These are phyloP conservation scores for Flaveria robusta DNA, from an alignment of 129 eudicot species.

Conservation along the genomic window DNA sequence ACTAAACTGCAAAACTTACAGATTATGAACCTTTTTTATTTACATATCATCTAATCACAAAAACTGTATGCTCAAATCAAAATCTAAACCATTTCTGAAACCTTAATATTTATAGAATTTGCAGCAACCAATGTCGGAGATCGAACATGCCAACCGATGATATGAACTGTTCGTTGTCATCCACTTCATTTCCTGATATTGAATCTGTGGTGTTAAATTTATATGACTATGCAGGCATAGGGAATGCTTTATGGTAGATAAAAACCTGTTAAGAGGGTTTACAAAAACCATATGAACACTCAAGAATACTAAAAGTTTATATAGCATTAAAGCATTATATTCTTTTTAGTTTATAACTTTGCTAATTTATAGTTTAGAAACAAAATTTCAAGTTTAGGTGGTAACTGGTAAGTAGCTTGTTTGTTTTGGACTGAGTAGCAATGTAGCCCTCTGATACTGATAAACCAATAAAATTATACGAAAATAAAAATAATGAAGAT, in stretches of 20 bases:
- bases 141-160: conserved; percentile 93
- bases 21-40: background rate
- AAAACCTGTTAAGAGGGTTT: conserved; percentile 46
- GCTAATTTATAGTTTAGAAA: background rate
- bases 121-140: conserved; percentile 90
- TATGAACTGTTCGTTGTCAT: conserved; percentile 67
- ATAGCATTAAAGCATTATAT: background rate
- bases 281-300: background rate
- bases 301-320: background rate
- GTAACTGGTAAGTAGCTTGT: conserved; percentile 56
- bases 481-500: background rate
- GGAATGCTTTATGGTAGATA: conserved; percentile 81
- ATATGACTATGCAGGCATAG: conserved; percentile 77
- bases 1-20: background rate
- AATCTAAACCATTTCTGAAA: conserved; percentile 79
- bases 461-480: conserved; percentile 90
- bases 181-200: conserved; percentile 72
- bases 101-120: conserved; percentile 73
- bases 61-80: conserved; percentile 23
- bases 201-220: conserved; percentile 75
- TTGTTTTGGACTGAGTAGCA: conserved; percentile 95
- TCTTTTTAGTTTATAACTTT: background rate
- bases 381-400: background rate
- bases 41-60: no score
- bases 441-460: conserved; percentile 93